Evolutionary conservation across 257 asterid species (phyloP).

Genomic region (Rehmannia glutinosa): DNA sequence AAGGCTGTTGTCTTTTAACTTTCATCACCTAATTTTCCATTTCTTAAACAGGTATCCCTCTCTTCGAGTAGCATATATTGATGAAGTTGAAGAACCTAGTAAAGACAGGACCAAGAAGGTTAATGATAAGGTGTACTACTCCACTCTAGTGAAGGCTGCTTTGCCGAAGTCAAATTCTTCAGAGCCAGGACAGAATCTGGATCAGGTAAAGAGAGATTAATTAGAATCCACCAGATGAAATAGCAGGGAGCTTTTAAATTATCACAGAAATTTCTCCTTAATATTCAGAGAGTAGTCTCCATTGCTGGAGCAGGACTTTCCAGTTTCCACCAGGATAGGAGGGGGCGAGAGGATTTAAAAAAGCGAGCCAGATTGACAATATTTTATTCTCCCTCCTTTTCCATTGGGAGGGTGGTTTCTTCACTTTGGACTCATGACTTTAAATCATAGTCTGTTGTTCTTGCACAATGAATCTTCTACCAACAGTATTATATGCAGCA

Average conservation of each 20-base stretch:
- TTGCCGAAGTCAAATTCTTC: conserved; percentile 80
- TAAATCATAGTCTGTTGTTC: neutral
- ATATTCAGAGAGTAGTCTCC: neutral
- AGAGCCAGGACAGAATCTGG: conserved; percentile 91
- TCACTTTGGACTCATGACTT: neutral
- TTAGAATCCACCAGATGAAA: conserved; percentile 8
- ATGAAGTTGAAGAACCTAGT: conserved; percentile 95
- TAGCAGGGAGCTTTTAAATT: conserved; percentile 1
- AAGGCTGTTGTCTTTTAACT: conserved; percentile 1
- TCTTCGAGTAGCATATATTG: conserved; percentile 95
- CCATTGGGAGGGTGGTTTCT: too few species aligned
- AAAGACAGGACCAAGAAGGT: conserved; percentile 77
- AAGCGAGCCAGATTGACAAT: neutral
- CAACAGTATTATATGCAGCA: neutral
- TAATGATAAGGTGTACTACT: conserved; percentile 84
- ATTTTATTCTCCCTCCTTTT: neutral
- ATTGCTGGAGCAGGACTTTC: neutral
- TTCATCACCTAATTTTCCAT: conserved; percentile 15
- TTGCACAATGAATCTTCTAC: neutral
- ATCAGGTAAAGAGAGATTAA: conserved; percentile 58
- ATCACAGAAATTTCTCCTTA: neutral
- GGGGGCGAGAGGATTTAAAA: too few species aligned
- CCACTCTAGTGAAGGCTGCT: conserved; percentile 93
- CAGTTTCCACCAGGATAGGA: neutral
- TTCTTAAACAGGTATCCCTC: conserved; percentile 73